phyloP scores from a whole-genome alignment of 1,284 basidiomycete genomes.

The Exsudoporus floridanus region DNA sequence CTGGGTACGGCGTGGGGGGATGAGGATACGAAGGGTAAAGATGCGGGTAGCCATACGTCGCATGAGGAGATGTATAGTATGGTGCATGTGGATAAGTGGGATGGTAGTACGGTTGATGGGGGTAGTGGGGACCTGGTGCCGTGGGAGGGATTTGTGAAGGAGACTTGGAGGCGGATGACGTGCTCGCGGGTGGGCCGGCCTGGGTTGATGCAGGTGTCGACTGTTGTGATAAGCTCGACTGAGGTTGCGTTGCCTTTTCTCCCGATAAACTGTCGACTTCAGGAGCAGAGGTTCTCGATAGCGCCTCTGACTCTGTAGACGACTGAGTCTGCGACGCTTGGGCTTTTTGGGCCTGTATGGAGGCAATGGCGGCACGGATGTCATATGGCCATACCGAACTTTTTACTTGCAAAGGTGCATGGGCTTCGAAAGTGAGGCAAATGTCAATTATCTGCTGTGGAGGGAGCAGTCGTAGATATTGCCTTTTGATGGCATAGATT shows the following conservation, averaged over 20 bases:
- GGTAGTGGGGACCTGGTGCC: constrained; percentile 45
- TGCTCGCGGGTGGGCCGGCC: constrained; percentile 15
- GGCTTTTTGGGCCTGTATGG: constrained; percentile 41
- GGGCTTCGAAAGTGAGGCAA: constrained; percentile 66
- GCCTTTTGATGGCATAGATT: constrained; percentile 61
- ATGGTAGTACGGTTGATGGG: constrained; percentile 49
- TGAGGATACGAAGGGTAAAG: constrained; percentile 48
- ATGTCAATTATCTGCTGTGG: constrained; percentile 72
- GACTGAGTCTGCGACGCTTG: constrained; percentile 21
- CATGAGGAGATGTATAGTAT: constrained; percentile 46
- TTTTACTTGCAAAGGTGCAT: constrained; percentile 60
- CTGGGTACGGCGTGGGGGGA: constrained; percentile 36
- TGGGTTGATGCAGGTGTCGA: constrained; percentile 21
- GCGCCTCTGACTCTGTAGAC: constrained; percentile 8
- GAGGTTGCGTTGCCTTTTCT: constrained; percentile 27
- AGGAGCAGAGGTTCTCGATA: constrained; percentile 12
- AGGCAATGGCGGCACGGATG: constrained; percentile 58
- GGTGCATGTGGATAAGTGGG: constrained; percentile 59
- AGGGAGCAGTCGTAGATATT: constrained; percentile 64
- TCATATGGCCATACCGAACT: constrained; percentile 67
- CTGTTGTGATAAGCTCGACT: constrained; percentile 15
- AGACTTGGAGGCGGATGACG: constrained; percentile 15
- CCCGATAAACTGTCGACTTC: constrained; percentile 7
- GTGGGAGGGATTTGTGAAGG: constrained; percentile 29
- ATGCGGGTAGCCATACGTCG: constrained; percentile 38